Conservation (phyloP, 2,329 filamentous ascomycete species). For the Fusarium sp. region DNA sequence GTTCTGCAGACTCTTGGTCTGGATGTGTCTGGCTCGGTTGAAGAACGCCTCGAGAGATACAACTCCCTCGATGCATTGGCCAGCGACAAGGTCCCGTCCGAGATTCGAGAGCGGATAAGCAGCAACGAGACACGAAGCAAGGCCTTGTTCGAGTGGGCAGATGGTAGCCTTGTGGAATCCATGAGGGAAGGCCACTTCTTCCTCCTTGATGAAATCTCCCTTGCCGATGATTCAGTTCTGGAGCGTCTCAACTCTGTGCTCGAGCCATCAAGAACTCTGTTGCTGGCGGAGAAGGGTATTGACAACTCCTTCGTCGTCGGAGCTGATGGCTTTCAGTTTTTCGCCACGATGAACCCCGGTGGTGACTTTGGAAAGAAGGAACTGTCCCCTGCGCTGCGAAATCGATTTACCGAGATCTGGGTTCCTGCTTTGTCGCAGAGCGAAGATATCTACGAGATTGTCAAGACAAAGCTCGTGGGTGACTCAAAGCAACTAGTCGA, state of each 20-base stretch:
- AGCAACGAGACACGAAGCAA: constrained; percentile 72
- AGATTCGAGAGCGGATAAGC: constrained; percentile 58
- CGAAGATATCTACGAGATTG: constrained; percentile 89
- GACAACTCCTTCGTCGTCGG: constrained; percentile 84
- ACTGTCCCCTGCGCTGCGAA: constrained; percentile 91
- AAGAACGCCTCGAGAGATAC: constrained; percentile 70
- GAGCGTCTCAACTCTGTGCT: constrained; percentile 97
- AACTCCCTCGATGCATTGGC: constrained; percentile 58
- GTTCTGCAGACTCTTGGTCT: constrained; percentile 56
- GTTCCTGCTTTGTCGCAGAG: constrained; percentile 87
- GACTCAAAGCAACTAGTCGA: constrained; percentile 67
- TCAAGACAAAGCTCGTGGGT: constrained; percentile 76
- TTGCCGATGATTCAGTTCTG: constrained; percentile 96
- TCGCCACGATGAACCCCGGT: constrained; percentile 99
- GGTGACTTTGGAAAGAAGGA: constrained; percentile 99
- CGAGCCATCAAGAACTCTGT: constrained; percentile 84
- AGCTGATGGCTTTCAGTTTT: constrained; percentile 86
- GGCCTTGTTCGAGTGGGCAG: constrained; percentile 94
- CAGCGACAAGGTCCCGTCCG: constrained; percentile 57
- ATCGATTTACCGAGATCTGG: constrained; percentile 99
- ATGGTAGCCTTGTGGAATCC: constrained; percentile 91
- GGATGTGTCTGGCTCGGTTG: constrained; percentile 55
- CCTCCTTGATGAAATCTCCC: constrained; percentile 95
- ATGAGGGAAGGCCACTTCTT: constrained; percentile 94
- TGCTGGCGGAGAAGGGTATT: constrained; percentile 93